These are phyloP conservation scores for Trametes polyzona DNA, from an alignment of 1,284 basidiomycete genomes.

Conservation along the genomic window DNA sequence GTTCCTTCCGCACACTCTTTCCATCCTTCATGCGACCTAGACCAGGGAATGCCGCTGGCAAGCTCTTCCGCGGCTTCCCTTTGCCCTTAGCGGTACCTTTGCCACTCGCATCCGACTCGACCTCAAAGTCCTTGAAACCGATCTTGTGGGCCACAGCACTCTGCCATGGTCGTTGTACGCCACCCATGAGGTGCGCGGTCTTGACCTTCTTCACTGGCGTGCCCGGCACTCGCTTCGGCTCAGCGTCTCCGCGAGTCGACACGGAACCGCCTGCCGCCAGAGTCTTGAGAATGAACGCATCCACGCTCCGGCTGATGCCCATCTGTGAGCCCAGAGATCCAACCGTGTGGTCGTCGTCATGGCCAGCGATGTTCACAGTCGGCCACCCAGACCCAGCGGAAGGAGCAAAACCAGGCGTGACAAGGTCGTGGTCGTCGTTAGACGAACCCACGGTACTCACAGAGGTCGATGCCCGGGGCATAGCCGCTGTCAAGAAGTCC, in stretches of 20 bases:
- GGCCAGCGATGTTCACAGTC: conserved; percentile 44
- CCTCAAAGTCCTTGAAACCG: conserved; percentile 56
- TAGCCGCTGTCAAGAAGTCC: conserved; percentile 36
- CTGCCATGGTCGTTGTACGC: conserved; percentile 66
- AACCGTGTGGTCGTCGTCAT: conserved; percentile 42
- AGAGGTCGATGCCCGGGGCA: conserved; percentile 63
- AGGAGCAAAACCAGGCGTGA: conserved; percentile 67
- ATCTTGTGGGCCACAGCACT: conserved; percentile 75
- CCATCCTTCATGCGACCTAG: conserved; percentile 27
- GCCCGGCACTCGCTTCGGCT: conserved; percentile 67
- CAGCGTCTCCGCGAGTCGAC: conserved; percentile 48
- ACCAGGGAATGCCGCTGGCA: conserved; percentile 66
- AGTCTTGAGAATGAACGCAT: conserved; percentile 72
- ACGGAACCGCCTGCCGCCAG: conserved; percentile 61
- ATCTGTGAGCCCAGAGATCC: conserved; percentile 32
- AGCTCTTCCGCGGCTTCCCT: conserved; percentile 68
- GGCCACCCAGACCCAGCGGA: conserved; percentile 67
- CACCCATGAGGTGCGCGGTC: conserved; percentile 55
- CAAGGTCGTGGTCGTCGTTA: conserved; percentile 57
- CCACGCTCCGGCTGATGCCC: conserved; percentile 49
- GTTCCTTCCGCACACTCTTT: conserved; percentile 23
- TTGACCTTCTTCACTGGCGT: conserved; percentile 79
- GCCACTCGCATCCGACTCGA: conserved; percentile 19
- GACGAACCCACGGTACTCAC: conserved; percentile 63
- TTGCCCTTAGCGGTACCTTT: conserved; percentile 35